Percentiles rank a stretch among this genome's conserved stretches.
Conservation (phyloP, 768 basidiomycete genomes). For the Russula earlei region DNA sequence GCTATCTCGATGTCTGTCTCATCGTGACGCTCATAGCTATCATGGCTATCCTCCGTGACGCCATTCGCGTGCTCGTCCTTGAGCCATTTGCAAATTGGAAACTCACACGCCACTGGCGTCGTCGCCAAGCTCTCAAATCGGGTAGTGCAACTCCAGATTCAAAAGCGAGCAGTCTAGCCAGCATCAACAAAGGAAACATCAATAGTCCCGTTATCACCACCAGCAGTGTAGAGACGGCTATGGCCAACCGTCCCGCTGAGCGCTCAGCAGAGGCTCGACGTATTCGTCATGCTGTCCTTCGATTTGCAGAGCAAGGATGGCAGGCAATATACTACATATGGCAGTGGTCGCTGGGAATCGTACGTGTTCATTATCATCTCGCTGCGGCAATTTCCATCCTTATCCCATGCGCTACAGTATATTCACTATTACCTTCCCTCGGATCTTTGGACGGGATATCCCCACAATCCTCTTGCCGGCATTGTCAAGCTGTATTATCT, state of each 20-base stretch:
- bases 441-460: conserved; percentile 69
- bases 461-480: conserved; percentile 70
- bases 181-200: conserved; percentile 25
- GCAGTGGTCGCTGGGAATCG: conserved; percentile 73
- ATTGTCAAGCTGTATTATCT: conserved; percentile 88
- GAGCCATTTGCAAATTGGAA: conserved; percentile 78
- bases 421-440: conserved; percentile 68
- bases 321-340: conserved; percentile 68
- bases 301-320: conserved; percentile 98
- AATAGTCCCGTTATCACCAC: conserved; percentile 34
- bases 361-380: conserved; percentile 37
- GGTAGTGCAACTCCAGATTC: conserved; percentile 16
- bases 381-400: conserved; percentile 10
- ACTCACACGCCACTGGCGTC: conserved; percentile 42
- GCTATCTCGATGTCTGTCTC: conserved; percentile 70
- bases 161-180: conserved; percentile 21
- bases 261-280: conserved; percentile 43
- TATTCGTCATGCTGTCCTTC: conserved; percentile 60
- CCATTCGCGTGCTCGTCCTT: conserved; percentile 59
- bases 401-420: conserved; percentile 45
- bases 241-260: conserved; percentile 21
- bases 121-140: conserved; percentile 25
- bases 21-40: conserved; percentile 72
- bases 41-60: conserved; percentile 83
- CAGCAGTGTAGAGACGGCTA: conserved; percentile 19